Percentiles rank a stretch among this genome's conserved stretches.
Evolutionary conservation across 2,329 filamentous ascomycete species (phyloP).

Genomic region (Colletotrichum higginsianum): DNA sequence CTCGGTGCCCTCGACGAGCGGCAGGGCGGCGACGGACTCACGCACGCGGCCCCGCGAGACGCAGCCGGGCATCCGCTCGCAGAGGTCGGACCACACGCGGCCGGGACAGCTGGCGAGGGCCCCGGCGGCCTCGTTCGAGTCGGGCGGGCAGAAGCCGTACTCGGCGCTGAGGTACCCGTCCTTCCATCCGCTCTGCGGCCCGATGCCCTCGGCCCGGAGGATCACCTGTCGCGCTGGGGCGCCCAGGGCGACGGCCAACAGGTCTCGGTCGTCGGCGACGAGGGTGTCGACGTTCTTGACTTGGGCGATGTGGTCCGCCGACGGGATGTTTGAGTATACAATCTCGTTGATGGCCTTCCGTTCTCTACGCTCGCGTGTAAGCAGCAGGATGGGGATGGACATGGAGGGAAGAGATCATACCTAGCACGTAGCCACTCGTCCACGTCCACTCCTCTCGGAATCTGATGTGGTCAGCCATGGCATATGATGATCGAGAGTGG

Average conservation of each 20-base stretch:
- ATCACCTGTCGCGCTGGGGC: constrained; percentile 69
- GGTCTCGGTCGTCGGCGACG: constrained; percentile 62
- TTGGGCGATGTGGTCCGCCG: constrained; percentile 54
- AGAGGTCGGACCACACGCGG: constrained; percentile 69
- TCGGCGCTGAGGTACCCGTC: constrained; percentile 67
- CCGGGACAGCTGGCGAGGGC: constrained; percentile 64
- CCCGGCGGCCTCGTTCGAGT: constrained; percentile 64
- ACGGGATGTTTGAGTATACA: constrained; percentile 61
- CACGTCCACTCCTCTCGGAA: constrained; percentile 60
- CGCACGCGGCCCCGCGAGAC: constrained; percentile 65
- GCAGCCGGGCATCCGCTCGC: constrained; percentile 68
- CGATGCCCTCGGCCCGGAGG: constrained; percentile 67
- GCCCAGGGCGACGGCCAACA: constrained; percentile 67
- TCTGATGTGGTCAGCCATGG: constrained; percentile 51
- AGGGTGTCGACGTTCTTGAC: constrained; percentile 65
- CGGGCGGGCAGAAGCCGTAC: constrained; percentile 66
- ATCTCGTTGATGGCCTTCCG: constrained; percentile 64
- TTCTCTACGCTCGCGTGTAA: constrained; percentile 50
- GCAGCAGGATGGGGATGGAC: constrained; percentile 17
- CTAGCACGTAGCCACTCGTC: constrained; percentile 63
- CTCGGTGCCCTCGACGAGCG: constrained; percentile 63
- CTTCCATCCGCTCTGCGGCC: constrained; percentile 64
- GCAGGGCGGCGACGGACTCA: constrained; percentile 64
- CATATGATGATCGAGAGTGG: too few relatives aligned
- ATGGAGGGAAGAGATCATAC: constrained; percentile 44